Conservation (phyloP, 768 basidiomycete species). For the Tricholoma sp. region DNA sequence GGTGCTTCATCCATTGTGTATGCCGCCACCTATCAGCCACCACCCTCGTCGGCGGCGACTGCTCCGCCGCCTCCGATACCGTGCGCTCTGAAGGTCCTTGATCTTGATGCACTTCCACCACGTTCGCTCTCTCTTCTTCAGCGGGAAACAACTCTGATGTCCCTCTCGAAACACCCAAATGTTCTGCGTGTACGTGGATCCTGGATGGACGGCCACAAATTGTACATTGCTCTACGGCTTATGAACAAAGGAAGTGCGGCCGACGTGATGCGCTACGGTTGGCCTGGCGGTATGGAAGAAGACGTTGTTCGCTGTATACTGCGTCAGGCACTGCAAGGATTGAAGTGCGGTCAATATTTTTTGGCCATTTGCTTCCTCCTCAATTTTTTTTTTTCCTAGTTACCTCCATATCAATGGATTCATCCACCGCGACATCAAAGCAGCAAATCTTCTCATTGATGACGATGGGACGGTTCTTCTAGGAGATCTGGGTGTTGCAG, state of each 20-base stretch:
- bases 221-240: slow-evolving; percentile 82
- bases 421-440: slow-evolving; percentile 93
- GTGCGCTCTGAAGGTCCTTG: slow-evolving; percentile 86
- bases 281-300: slow-evolving; percentile 88
- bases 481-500: slow-evolving; percentile 91
- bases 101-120: slow-evolving; percentile 74
- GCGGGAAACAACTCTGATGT: slow-evolving; percentile 89
- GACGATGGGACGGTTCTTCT: slow-evolving; percentile 87
- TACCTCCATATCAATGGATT: slow-evolving; percentile 88
- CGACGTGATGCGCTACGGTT: slow-evolving; percentile 80
- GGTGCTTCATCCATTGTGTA: slow-evolving; percentile 93
- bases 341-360: slow-evolving; percentile 51
- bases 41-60: slow-evolving; percentile 5
- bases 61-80: slow-evolving; percentile 35
- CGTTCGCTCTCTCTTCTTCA: slow-evolving; percentile 68
- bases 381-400: slow-evolving; percentile 27
- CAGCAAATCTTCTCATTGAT: slow-evolving; percentile 89
- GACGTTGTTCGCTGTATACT: slow-evolving; percentile 83
- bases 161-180: slow-evolving; percentile 88
- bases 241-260: slow-evolving; percentile 88
- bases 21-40: slow-evolving; percentile 58
- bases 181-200: slow-evolving; percentile 87
- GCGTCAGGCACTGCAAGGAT: slow-evolving; percentile 81
- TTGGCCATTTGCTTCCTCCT: neutral
- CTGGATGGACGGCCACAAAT: slow-evolving; percentile 81